Percentiles rank a stretch among this genome's conserved stretches.
These are phyloP conservation scores for Pichia nanzhaoensis DNA, from an alignment of 805 yeast genomes.

Conservation along the genomic window DNA sequence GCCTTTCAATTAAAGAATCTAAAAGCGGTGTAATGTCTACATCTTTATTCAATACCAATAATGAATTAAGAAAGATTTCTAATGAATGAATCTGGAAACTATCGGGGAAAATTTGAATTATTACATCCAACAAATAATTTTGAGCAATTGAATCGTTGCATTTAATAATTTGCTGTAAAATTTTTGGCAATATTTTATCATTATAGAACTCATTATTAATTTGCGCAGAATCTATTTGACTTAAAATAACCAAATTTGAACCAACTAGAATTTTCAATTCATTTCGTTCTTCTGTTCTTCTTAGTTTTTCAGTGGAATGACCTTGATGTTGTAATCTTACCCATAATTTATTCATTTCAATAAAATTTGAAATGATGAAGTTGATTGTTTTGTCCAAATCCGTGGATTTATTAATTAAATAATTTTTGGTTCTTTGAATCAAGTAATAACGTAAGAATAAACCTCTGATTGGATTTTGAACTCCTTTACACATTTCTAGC, in stretches of 20 bases:
- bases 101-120: constrained; percentile 92
- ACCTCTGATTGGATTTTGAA: constrained; percentile 92
- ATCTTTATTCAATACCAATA: constrained; percentile 59
- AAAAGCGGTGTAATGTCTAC: constrained; percentile 64
- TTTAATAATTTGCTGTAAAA: constrained; percentile 86
- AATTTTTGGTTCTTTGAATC: constrained; percentile 72
- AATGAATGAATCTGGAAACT: constrained; percentile 78
- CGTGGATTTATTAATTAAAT: constrained; percentile 39
- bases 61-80: constrained; percentile 56
- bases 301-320: constrained; percentile 70
- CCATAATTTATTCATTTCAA: constrained; percentile 98
- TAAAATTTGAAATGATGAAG: constrained; percentile 78
- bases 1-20: constrained; percentile 64
- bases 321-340: constrained; percentile 95
- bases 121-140: constrained; percentile 82
- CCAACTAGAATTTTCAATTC: constrained; percentile 92
- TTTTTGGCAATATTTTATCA: constrained; percentile 60
- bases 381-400: constrained; percentile 61
- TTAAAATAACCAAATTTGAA: constrained; percentile 79
- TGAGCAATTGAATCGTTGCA: constrained; percentile 91
- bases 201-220: constrained; percentile 48
- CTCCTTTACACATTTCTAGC: constrained; percentile 97
- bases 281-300: constrained; percentile 71
- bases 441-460: constrained; percentile 83
- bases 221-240: constrained; percentile 61